Percentiles rank a stretch among this genome's conserved stretches.
Evolutionary conservation across 306 rosid genomes (phyloP).

Genomic region (Prunus dulcis): DNA sequence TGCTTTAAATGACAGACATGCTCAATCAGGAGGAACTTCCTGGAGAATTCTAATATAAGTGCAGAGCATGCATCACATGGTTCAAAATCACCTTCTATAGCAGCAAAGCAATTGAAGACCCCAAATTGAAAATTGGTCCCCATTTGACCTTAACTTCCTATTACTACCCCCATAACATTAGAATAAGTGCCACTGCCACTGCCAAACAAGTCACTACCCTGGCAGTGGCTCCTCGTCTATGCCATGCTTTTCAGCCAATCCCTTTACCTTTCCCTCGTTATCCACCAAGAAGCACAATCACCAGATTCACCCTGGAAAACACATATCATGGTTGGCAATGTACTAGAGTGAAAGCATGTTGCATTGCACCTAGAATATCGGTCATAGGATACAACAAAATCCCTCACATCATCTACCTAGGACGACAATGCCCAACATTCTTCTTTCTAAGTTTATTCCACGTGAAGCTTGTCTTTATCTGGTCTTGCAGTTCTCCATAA

Average conservation of each 20-base stretch:
- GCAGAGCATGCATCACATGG: background rate
- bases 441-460: background rate
- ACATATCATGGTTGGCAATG: background rate
- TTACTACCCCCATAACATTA: background rate
- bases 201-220: no score
- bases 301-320: background rate
- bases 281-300: no score
- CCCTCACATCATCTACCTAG: background rate
- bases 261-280: no score
- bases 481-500: slow-evolving; percentile 45
- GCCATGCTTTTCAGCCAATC: background rate
- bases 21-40: no score
- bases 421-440: slow-evolving; percentile 3
- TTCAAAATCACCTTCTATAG: background rate
- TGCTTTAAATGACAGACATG: no score
- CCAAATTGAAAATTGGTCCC: background rate
- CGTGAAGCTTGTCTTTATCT: slow-evolving; percentile 14
- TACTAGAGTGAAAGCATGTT: background rate
- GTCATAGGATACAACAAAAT: background rate
- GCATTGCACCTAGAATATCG: background rate
- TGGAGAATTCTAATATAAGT: no score
- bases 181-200: background rate
- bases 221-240: background rate
- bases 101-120: background rate
- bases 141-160: background rate